A percentile compares a stretch with the other conserved stretches of the same genome.
Conservation (phyloP, 2,329 filamentous ascomycete species). For the Aspergillus sp. region DNA sequence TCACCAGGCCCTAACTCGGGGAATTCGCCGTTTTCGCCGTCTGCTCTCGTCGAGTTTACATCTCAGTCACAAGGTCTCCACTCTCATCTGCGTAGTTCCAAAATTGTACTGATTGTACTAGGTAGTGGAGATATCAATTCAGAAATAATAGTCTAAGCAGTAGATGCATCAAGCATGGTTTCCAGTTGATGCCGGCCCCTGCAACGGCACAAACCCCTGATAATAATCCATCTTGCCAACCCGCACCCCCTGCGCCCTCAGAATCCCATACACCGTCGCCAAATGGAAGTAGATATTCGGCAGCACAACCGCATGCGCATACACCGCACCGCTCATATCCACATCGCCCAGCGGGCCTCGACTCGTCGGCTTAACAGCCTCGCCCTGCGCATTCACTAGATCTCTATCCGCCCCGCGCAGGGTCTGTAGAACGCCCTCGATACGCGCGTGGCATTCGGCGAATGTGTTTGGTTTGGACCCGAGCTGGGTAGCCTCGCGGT, state of each 20-base stretch:
- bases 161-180: too few relatives aligned
- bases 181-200: too few relatives aligned
- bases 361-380: conserved; percentile 16
- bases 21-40: too few relatives aligned
- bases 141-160: too few relatives aligned
- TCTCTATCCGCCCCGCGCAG: conserved; percentile 27
- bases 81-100: too few relatives aligned
- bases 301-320: conserved; percentile 18
- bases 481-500: conserved; percentile 21
- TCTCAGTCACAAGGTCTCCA: too few relatives aligned
- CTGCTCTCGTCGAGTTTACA: too few relatives aligned
- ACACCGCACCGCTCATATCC: conserved; percentile 13
- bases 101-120: too few relatives aligned
- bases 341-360: conserved; percentile 6
- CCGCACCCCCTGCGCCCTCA: conserved; percentile 19
- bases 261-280: conserved; percentile 22
- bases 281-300: conserved; percentile 28
- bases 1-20: too few relatives aligned
- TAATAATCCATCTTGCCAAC: conserved; percentile 20
- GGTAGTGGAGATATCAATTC: too few relatives aligned
- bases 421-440: conserved; percentile 22
- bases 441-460: conserved; percentile 24
- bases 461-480: conserved; percentile 20
- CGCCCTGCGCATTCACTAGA: conserved; percentile 21
- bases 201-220: neutral